Base-by-base conservation (phyloP, 2,329 filamentous ascomycete genomes). In the Colletotrichum sidae region DNA sequence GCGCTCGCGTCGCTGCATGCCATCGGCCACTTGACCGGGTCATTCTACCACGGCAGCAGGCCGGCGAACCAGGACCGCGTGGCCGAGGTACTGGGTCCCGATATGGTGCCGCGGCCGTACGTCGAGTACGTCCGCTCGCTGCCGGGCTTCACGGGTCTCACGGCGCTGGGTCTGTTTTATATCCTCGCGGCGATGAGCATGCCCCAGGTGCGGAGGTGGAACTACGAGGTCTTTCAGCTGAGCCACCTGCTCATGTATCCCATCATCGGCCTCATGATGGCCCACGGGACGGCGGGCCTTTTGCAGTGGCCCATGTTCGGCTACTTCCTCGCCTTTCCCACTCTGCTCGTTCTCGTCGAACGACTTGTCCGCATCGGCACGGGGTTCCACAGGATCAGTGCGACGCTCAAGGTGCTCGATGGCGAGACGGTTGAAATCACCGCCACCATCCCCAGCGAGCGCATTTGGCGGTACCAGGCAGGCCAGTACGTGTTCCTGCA, bases 231-330 rank as follows among this genome's bases (percentile, higher is more conserved):
- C 17, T 88, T 88, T 67, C 85, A 88, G 68, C 75, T 87, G 0
- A 83, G 81, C 0, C 86, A 88, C 67, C 67, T 88, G 7, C 79
- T 88, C 42, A 87, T 88, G 83, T 88, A 83, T 46, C 86, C 85
- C 8, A 83, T 88, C 17, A 82, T 88, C 35, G 85, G 81, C 0
- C 74, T 88, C 0, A 78, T 87, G 69, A 83, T 82, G 72, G 84
- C 83, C 0, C 86, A 88, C 68, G 86, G 86, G 0, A 83, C 84
- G 0, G 76, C 78, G 0, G 78, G 73, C 3, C 72, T 88, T 0
- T 70, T 88, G 0, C 85, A 87, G 67, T 81, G 76, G 72, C 83
- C 85, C 1, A 86, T 88, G 81, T 80, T 88, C 13, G 85, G 84
- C 1, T 87, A 85, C 70, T 86, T 83, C 72, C 78, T 88, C 2